Percentiles rank a stretch among this genome's conserved stretches.
These are phyloP conservation scores for Aureobasidium sp. DNA, from an alignment of 2,329 filamentous ascomycete genomes.

Conservation along the genomic window DNA sequence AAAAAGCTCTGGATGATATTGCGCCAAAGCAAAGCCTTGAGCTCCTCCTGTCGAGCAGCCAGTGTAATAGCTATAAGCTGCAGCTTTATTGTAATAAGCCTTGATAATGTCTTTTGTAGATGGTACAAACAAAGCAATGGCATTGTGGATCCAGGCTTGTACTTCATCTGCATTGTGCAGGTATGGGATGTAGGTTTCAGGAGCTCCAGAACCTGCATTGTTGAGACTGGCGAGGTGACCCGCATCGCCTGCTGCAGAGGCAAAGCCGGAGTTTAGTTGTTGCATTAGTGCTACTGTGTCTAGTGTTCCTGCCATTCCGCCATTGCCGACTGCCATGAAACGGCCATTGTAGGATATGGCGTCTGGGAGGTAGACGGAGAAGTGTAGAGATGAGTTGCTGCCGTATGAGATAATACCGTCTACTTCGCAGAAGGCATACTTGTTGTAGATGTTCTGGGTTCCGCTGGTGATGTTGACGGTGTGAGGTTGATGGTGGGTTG, in stretches of 20 bases:
- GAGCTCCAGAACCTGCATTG: constrained; percentile 18
- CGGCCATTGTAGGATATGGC: constrained; percentile 17
- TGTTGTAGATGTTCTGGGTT: constrained; percentile 14
- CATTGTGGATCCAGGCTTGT: constrained; percentile 31
- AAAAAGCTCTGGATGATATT: constrained; percentile 33
- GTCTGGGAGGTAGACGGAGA: constrained; percentile 21
- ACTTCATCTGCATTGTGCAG: constrained; percentile 22
- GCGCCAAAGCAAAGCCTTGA: constrained; percentile 33
- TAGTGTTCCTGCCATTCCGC: constrained; percentile 22
- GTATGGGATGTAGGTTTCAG: constrained; percentile 20
- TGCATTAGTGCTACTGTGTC: constrained; percentile 19
- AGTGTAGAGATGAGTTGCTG: constrained; percentile 18
- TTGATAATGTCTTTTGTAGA: constrained; percentile 23
- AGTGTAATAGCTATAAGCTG: constrained; percentile 30
- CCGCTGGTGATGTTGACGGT: constrained; percentile 15
- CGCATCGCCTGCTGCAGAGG: constrained; percentile 20
- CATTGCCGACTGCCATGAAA: constrained; percentile 24
- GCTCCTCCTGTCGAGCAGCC: constrained; percentile 36
- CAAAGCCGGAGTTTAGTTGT: constrained; percentile 21
- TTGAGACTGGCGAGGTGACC: constrained; percentile 21
- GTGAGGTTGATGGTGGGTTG: constrained; percentile 15
- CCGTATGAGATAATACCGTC: constrained; percentile 19
- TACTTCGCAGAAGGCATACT: constrained; percentile 19
- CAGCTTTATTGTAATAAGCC: constrained; percentile 25
- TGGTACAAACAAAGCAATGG: constrained; percentile 27